phyloP scores from a whole-genome alignment of 2,329 filamentous ascomycete genomes.

The Fusarium austroafricanum region DNA sequence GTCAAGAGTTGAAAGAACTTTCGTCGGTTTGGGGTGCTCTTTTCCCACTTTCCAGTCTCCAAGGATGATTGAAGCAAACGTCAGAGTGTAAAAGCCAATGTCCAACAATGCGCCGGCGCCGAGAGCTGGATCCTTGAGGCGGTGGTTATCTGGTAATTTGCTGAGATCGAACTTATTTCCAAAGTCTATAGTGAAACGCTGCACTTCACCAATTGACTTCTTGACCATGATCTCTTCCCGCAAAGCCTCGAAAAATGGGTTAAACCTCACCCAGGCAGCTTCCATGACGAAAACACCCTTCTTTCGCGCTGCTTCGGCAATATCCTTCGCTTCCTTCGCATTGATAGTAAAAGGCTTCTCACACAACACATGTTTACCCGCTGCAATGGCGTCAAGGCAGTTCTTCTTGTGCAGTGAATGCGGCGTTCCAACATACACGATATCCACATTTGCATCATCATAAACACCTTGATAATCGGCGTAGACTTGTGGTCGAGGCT shows the following conservation, averaged over 20 bases:
- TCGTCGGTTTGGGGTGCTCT: slow-evolving; percentile 13
- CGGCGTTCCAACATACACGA: slow-evolving; percentile 60
- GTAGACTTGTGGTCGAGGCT: slow-evolving; percentile 11
- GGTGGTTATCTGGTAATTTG: slow-evolving; percentile 1
- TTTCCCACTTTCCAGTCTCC: slow-evolving; percentile 23
- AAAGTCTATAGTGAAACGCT: slow-evolving; percentile 20
- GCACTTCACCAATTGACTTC: slow-evolving; percentile 23
- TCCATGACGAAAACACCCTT: slow-evolving; percentile 27
- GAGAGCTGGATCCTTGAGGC: slow-evolving; percentile 24
- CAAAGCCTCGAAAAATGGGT: slow-evolving; percentile 16
- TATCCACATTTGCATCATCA: slow-evolving; percentile 55
- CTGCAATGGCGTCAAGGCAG: slow-evolving; percentile 56
- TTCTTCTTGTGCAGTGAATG: slow-evolving; percentile 58
- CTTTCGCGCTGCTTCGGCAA: slow-evolving; percentile 10
- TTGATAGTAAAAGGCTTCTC: slow-evolving; percentile 57
- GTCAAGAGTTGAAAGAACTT: slow-evolving; percentile 10
- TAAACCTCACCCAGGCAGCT: slow-evolving; percentile 28
- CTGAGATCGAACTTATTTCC: slow-evolving; percentile 18
- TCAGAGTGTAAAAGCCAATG: slow-evolving; percentile 16
- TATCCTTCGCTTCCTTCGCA: slow-evolving; percentile 12
- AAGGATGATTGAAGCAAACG: slow-evolving; percentile 18
- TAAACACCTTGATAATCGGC: slow-evolving; percentile 53
- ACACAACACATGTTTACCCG: slow-evolving; percentile 58
- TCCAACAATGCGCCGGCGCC: slow-evolving; percentile 22
- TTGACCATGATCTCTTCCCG: slow-evolving; percentile 19